Evolutionary conservation across 148 eudicot species (phyloP).

Genomic region (Selenicereus undatus): DNA sequence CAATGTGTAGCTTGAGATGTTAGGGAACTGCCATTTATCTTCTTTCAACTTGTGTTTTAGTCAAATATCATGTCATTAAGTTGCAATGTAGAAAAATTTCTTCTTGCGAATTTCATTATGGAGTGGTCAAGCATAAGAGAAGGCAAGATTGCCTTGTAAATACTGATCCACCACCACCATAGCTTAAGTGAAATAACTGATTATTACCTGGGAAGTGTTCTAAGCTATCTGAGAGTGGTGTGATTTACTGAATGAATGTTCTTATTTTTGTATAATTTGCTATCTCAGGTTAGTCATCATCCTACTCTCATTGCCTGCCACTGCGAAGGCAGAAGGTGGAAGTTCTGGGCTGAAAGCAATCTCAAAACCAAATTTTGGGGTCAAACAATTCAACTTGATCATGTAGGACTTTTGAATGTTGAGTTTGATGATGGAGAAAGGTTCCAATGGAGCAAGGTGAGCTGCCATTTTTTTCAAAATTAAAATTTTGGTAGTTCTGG

Average conservation of each 20-base stretch:
- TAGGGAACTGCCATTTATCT: not conserved
- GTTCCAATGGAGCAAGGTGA: constrained; percentile 96
- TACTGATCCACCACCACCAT: not conserved
- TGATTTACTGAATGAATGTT: not conserved
- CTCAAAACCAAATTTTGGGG: constrained; percentile 96
- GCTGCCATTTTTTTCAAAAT: not conserved
- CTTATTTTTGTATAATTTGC: constrained; percentile 20
- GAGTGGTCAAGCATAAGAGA: not conserved
- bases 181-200: not conserved
- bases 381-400: constrained; percentile 93
- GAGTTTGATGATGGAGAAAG: constrained; percentile 92
- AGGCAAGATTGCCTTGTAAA: too few relatives aligned
- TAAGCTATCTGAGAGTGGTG: not conserved
- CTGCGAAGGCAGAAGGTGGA: constrained; percentile 96
- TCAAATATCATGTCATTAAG: not conserved
- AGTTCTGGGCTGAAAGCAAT: constrained; percentile 91
- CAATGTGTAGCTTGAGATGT: not conserved
- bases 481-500: not conserved
- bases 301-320: constrained; percentile 93
- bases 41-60: not conserved
- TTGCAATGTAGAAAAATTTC: not conserved
- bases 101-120: not conserved
- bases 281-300: constrained; percentile 81
- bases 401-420: constrained; percentile 71
- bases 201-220: not conserved